Conservation (phyloP, 768 basidiomycete species). For the Boletus huronensis region DNA sequence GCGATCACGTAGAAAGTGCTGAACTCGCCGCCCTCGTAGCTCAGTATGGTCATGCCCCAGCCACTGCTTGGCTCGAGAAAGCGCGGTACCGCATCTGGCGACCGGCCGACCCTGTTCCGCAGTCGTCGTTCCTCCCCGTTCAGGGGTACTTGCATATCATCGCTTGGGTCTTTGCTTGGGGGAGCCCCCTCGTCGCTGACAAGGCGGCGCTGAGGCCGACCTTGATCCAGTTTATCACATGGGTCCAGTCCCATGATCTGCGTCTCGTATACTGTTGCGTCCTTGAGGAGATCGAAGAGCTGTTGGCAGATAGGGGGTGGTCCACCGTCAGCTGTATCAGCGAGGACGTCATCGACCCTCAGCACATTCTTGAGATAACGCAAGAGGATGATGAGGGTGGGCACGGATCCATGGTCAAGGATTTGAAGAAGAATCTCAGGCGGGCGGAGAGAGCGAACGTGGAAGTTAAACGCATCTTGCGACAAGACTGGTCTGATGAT, state of each 20-base stretch:
- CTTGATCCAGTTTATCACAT: constrained; percentile 43
- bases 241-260: constrained; percentile 41
- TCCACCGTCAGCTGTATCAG: constrained; percentile 58
- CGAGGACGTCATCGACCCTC: constrained; percentile 56
- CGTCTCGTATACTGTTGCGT: constrained; percentile 62
- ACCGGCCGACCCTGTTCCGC: constrained; percentile 18
- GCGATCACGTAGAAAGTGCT: constrained; percentile 7
- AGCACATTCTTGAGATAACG: constrained; percentile 41
- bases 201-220: constrained; percentile 31
- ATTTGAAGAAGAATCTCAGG: constrained; percentile 58
- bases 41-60: constrained; percentile 61
- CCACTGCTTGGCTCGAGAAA: constrained; percentile 69
- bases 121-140: constrained; percentile 45
- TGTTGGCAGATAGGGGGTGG: constrained; percentile 55
- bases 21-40: constrained; percentile 53
- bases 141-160: constrained; percentile 57
- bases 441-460: constrained; percentile 55
- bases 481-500: constrained; percentile 39
- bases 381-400: constrained; percentile 35
- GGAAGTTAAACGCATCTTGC: constrained; percentile 38
- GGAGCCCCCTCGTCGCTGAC: constrained; percentile 54
- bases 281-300: constrained; percentile 46
- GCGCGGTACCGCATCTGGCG: constrained; percentile 52
- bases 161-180: constrained; percentile 58
- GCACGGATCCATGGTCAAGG: constrained; percentile 45